These are phyloP conservation scores for Paramarasmius palmivorus DNA, from an alignment of 1,284 basidiomycete genomes.

Conservation along the genomic window DNA sequence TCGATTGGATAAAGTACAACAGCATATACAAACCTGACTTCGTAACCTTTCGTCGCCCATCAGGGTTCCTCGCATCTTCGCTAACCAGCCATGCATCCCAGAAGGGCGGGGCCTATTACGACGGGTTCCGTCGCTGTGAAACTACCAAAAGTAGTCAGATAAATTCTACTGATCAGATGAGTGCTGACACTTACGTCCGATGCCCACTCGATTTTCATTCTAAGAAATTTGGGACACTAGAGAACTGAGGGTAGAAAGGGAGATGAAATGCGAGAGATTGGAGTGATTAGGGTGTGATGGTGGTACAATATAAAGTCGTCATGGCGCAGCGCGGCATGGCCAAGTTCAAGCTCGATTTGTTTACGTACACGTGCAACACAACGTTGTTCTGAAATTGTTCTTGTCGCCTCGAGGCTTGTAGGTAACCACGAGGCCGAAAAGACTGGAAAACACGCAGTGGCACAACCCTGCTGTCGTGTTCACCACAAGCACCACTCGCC, in stretches of 20 bases:
- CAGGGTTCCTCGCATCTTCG: conserved; percentile 76
- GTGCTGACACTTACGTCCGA: conserved; percentile 24
- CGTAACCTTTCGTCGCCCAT: conserved; percentile 64
- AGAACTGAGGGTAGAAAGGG: conserved; percentile 7
- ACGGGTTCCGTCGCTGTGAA: conserved; percentile 48
- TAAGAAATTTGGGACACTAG: not conserved
- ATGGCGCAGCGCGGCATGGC: no score
- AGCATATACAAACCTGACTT: conserved; percentile 36
- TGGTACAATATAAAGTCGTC: no score
- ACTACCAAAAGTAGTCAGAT: conserved; percentile 27
- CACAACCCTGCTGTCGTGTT: no score
- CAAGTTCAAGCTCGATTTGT: no score
- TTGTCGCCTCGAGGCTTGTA: no score
- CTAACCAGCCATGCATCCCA: conserved; percentile 73
- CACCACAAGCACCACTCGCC: no score
- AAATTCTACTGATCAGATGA: not conserved
- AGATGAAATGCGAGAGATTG: conserved; percentile 1
- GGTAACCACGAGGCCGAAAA: no score
- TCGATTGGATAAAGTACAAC: not conserved
- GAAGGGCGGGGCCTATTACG: conserved; percentile 57
- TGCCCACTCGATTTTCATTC: conserved; percentile 51
- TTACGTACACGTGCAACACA: no score
- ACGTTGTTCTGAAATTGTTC: no score
- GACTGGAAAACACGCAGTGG: no score
- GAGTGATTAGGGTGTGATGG: not conserved